phyloP scores from a whole-genome alignment of 176 grass and related monocot species.

The Carex kokanica region DNA sequence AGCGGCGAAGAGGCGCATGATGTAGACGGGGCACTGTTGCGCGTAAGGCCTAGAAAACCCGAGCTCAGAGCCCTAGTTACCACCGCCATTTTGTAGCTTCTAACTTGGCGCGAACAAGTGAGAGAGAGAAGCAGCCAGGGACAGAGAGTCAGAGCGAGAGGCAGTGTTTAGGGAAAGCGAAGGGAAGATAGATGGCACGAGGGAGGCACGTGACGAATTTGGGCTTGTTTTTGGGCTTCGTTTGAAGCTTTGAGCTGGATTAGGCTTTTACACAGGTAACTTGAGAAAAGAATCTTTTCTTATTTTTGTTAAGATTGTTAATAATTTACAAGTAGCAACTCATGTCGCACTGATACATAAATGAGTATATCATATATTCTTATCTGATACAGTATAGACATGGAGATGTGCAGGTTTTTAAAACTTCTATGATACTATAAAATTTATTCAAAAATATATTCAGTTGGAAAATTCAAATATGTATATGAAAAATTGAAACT shows the following conservation, averaged over 20 bases:
- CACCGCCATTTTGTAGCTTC: constrained; percentile 33
- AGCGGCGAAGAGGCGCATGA: constrained; percentile 49
- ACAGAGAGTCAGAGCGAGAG: neutral
- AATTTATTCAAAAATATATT: too few species aligned
- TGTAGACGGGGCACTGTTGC: constrained; percentile 25
- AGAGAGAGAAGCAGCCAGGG: neutral
- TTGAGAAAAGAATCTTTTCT: neutral
- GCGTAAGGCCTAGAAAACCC: constrained; percentile 45
- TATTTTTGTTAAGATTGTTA: neutral
- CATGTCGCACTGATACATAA: too few species aligned
- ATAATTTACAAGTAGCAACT: too few species aligned
- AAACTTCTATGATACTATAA: too few species aligned
- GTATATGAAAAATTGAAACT: too few species aligned
- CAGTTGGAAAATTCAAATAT: too few species aligned
- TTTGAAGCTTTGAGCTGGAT: neutral
- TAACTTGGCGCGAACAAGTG: constrained; percentile 3
- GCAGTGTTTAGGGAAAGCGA: neutral
- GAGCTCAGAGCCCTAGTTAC: constrained; percentile 58
- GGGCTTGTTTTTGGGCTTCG: neutral
- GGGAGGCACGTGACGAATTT: neutral
- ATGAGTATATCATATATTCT: too few species aligned
- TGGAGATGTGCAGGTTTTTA: too few species aligned
- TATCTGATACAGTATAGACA: too few species aligned
- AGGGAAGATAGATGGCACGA: constrained; percentile 14
- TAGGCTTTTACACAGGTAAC: neutral